Base-by-base conservation (phyloP, 208 protist species). In the Wallacemonas rigidus region DNA sequence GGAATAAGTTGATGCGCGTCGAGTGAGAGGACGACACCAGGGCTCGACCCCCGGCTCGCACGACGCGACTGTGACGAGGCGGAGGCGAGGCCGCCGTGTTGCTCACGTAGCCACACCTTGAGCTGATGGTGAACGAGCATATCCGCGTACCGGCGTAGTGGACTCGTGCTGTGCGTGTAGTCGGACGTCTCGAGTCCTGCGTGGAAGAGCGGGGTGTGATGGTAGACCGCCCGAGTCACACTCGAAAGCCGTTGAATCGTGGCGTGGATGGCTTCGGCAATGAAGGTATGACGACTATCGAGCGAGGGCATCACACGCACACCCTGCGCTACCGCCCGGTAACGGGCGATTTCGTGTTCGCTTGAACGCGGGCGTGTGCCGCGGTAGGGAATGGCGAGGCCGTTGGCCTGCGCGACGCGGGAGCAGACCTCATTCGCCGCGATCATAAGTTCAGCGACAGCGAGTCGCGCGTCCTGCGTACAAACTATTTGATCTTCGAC, bases 51-150 rank as follows among this genome's bases (percentile, higher is more conserved):
- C 41, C 39, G 60, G 14, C 17, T n/a, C 56, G 39, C 60, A 56
- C 53, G 15, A 8, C 17, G 40, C 55, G 56, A 35, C 41, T 41
- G 5, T 36, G 12, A 11, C 17, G 12, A 14, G 62, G 41, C 17
- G 9, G 26, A 1, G 4, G 17, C 58, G 60, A 6, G 26, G 35
- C 58, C 3, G 44, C 48, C 44, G 45, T 65, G 57, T 51, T 81
- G 76, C 51, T 75, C 71, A 83, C 83, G 89, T 1, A 96, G 63
- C 81, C 82, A 88, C 62, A 89, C 83, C 74, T 97, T 97, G 14
- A 97, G 82, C 67, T 97, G 92, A 53, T 97, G 90, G 69, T 97
- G 92, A 14, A 97, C 92, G 7, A 97, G 75, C 92, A 97, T 97
- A 73, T 97, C 92, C 2, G 92, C 85, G 71, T 94, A 95, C 0